phyloP scores from a whole-genome alignment of 257 asterid species.

The Sherardia arvensis region DNA sequence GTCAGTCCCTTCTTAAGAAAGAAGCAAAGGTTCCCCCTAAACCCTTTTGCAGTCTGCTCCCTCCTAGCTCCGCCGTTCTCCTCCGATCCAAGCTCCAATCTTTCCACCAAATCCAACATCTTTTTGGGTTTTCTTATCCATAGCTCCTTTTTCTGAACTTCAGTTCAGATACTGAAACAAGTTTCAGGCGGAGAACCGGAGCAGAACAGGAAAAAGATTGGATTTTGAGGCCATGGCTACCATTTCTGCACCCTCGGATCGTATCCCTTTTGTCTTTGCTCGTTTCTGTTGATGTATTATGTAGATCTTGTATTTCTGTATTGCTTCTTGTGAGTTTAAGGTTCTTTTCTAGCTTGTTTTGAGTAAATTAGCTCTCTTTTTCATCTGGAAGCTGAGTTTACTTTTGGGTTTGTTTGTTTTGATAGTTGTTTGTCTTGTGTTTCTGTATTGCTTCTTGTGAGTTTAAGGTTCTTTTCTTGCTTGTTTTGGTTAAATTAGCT shows the following conservation, averaged over 20 bases:
- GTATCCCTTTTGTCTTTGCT: slow-evolving; percentile 20
- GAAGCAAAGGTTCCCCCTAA: neutral
- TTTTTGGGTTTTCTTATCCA: neutral
- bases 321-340: neutral
- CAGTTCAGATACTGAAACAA: neutral
- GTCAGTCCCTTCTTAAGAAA: neutral
- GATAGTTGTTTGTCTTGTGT: neutral
- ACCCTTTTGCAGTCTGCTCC: neutral
- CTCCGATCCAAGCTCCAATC: neutral
- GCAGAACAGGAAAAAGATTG: neutral
- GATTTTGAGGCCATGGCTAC: slow-evolving; percentile 20
- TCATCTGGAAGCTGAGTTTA: neutral
- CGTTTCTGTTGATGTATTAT: neutral
- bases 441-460: neutral
- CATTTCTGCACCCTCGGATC: slow-evolving; percentile 24
- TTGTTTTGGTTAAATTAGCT: neutral
- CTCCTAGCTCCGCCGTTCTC: neutral
- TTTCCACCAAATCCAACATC: neutral
- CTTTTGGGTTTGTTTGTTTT: slow-evolving; percentile 1
- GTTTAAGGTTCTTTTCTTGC: neutral
- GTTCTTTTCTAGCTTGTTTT: slow-evolving; percentile 2
- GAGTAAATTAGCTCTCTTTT: neutral
- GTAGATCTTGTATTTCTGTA: neutral
- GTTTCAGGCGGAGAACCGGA: neutral
- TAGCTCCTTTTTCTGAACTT: neutral